Evolutionary conservation across 2,329 filamentous ascomycete genomes (phyloP).

Genomic region (Alternaria gaisen): DNA sequence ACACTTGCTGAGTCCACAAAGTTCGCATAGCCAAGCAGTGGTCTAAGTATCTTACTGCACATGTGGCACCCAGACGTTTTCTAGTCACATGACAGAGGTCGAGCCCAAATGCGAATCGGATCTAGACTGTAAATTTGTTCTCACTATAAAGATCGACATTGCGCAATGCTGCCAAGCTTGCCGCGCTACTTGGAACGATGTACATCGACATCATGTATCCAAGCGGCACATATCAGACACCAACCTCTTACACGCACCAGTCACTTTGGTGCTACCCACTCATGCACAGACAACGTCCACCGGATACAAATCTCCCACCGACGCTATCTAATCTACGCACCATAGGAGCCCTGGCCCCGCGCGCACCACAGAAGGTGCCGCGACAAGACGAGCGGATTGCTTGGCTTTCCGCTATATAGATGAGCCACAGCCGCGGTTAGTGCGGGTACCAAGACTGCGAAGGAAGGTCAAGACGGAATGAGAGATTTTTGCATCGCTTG

Average conservation of each 20-base stretch:
- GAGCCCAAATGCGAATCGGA: background rate
- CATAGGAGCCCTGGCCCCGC: background rate
- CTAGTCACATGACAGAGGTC: conserved; percentile 1
- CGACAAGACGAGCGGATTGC: conserved; percentile 21
- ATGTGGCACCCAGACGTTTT: background rate
- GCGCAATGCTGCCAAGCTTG: conserved; percentile 19
- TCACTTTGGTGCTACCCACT: background rate
- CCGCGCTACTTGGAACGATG: conserved; percentile 13
- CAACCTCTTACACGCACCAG: background rate
- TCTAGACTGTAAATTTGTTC: conserved; percentile 3
- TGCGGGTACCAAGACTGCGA: conserved; percentile 17
- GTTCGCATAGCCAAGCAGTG: background rate
- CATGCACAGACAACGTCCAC: background rate
- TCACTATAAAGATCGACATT: conserved; percentile 20
- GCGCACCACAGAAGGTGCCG: conserved; percentile 12
- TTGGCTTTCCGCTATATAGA: conserved; percentile 25
- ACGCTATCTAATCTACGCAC: background rate
- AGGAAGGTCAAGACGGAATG: conserved; percentile 19
- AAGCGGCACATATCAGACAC: conserved; percentile 2
- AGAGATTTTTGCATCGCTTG: conserved; percentile 20
- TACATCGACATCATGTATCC: conserved; percentile 15
- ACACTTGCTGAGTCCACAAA: background rate
- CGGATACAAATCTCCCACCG: background rate
- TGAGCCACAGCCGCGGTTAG: conserved; percentile 12
- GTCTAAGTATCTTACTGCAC: background rate